Evolutionary conservation across 306 rosid species (phyloP), one percentile per base, ranked within the genome.

Genomic region (Quercus alba): DNA sequence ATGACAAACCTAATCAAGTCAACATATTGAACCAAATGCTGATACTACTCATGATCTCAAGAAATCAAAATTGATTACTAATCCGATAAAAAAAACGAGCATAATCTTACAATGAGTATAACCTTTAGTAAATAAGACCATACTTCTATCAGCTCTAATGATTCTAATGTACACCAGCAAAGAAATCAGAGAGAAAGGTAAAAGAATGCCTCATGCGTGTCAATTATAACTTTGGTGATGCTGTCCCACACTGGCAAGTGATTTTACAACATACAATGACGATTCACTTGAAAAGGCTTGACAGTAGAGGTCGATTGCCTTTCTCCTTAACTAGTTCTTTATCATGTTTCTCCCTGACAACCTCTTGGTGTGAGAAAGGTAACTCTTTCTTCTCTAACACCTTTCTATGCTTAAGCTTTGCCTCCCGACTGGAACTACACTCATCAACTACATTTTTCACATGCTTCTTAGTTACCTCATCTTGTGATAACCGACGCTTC

Each of bases 271-370:
- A 73, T 4, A 31, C 44, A 33, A 19, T 13, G 31, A 71, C 26
- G 35, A 11, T 33, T 89, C 81, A 63, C 83, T 78, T 83, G 77
- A 90, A 90, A 80, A 90, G 84, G 81, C 88, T 78, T 54, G 90
- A 93, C n/a, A 88, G 85, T 28, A 70, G 58, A 68, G 63, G 20
- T 20, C 14, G 30, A 70, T 78, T 61, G 76, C 41, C 63, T 70
- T 83, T 74, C 71, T 69, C 77, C 28, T 77, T 57, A 56, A 46
- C 75, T 44, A 63, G 66, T 55, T 49, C 62, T 18, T 61, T 72
- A 44, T 55, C n/a, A 58, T 20, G 68, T 72, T 81, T 82, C 73
- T 66, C 79, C 72, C 71, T 31, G 71, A 81, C 81, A 56, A 12
- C 78, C 17, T 68, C 51, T 38, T 56, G 28, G 28, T 59, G 20